Percentiles rank a stretch among this genome's conserved stretches.
phyloP scores from a whole-genome alignment of 1,139 yeast genomes.

The Kodamaea sp. region DNA sequence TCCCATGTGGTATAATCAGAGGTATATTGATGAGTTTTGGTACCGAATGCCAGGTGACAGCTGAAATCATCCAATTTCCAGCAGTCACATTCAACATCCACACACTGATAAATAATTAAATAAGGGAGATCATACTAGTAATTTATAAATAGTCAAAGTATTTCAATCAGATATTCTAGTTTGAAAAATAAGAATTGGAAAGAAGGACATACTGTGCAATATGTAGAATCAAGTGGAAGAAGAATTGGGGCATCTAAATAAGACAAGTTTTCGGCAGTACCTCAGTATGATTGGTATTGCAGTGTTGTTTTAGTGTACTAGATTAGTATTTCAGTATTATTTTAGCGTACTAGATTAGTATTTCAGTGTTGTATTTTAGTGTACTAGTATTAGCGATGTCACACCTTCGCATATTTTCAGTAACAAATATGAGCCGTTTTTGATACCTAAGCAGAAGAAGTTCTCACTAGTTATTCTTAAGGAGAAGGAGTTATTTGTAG shows the following conservation, averaged over 20 bases:
- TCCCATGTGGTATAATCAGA: slow-evolving; percentile 79
- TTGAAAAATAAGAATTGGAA: background rate
- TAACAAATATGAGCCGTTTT: too few relatives aligned
- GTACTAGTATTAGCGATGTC: too few relatives aligned
- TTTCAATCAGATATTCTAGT: background rate
- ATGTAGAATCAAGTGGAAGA: background rate
- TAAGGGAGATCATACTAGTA: background rate
- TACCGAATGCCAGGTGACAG: slow-evolving; percentile 58
- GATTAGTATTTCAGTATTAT: too few relatives aligned
- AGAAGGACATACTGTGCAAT: background rate
- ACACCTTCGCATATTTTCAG: too few relatives aligned
- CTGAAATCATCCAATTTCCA: slow-evolving; percentile 67
- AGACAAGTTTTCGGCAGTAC: too few relatives aligned
- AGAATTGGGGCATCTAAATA: background rate
- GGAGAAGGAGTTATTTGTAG: too few relatives aligned
- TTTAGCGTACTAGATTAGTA: too few relatives aligned
- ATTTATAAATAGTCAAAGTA: background rate
- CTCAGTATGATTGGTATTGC: too few relatives aligned
- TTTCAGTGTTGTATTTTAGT: too few relatives aligned
- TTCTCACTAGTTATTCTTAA: too few relatives aligned
- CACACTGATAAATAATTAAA: slow-evolving; percentile 40
- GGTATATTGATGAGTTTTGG: slow-evolving; percentile 77
- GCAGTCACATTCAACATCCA: slow-evolving; percentile 70
- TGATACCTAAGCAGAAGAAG: too few relatives aligned
- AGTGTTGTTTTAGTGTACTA: too few relatives aligned